These are phyloP conservation scores for Vitis riparia DNA, from an alignment of 164 flowering plant species.

Conservation along the genomic window DNA sequence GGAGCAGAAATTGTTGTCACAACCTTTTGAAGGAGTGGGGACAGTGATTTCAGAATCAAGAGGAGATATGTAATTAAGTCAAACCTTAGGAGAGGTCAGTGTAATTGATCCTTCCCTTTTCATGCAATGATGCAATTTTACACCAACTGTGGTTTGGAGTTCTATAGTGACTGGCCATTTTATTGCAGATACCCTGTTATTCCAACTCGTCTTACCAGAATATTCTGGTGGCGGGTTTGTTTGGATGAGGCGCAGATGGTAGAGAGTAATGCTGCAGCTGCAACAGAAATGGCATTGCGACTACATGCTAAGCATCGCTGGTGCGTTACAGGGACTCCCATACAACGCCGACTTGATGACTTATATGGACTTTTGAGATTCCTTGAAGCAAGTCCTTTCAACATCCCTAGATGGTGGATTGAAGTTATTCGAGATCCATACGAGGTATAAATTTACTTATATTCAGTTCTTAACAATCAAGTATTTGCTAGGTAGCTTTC, in stretches of 20 bases:
- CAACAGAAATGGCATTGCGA: constrained; percentile 93
- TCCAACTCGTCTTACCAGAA: constrained; percentile 85
- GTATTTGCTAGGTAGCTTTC: neutral
- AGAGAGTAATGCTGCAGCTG: constrained; percentile 82
- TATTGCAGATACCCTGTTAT: constrained; percentile 77
- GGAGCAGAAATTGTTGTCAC: too few species aligned
- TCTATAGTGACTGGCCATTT: neutral
- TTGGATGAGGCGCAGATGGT: constrained; percentile 99
- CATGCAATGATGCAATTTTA: too few species aligned
- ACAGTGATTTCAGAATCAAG: too few species aligned
- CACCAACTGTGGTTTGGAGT: too few species aligned
- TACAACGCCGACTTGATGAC: constrained; percentile 90
- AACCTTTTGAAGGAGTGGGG: too few species aligned
- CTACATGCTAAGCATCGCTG: constrained; percentile 75
- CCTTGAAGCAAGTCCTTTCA: constrained; percentile 72
- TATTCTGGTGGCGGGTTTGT: constrained; percentile 96
- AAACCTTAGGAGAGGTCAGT: too few species aligned
- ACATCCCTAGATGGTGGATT: constrained; percentile 82
- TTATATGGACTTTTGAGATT: constrained; percentile 84
- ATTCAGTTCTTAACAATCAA: neutral
- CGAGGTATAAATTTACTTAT: constrained; percentile 54
- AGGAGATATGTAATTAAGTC: too few species aligned
- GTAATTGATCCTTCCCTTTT: too few species aligned
- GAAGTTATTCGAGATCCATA: constrained; percentile 88
- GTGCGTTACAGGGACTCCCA: constrained; percentile 98